These are phyloP conservation scores for Globisporangium recalcitrans DNA, from an alignment of 352 stramenopile species.

Conservation along the genomic window DNA sequence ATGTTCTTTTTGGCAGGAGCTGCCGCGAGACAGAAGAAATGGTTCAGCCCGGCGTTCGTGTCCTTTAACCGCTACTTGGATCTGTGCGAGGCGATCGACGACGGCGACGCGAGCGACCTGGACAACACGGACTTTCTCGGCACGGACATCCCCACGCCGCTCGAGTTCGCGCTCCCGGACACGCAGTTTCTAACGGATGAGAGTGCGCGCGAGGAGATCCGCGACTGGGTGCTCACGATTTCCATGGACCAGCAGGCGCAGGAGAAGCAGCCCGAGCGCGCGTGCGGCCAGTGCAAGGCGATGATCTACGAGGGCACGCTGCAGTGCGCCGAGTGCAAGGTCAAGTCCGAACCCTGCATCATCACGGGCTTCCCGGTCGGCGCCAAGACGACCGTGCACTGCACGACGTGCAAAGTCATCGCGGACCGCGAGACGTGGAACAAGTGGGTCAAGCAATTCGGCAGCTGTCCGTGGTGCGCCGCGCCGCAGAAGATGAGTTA, in stretches of 20 bases:
- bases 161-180: conserved; percentile 71
- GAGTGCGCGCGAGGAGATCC: conserved; percentile 88
- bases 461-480: conserved; percentile 73
- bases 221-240: conserved; percentile 93
- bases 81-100: conserved; percentile 92
- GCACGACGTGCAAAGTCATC: conserved; percentile 84
- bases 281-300: conserved; percentile 69
- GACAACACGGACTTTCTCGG: conserved; percentile 94
- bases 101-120: conserved; percentile 73
- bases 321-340: conserved; percentile 76
- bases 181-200: conserved; percentile 79
- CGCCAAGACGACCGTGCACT: conserved; percentile 86
- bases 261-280: conserved; percentile 79
- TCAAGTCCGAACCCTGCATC: conserved; percentile 78
- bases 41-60: conserved; percentile 91
- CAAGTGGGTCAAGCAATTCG: conserved; percentile 87
- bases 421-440: conserved; percentile 85
- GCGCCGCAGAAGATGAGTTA: conserved; percentile 86
- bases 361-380: conserved; percentile 89
- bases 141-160: conserved; percentile 87
- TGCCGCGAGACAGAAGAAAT: conserved; percentile 80
- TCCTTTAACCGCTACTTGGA: conserved; percentile 95
- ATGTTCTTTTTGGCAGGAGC: conserved; percentile 90
- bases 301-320: conserved; percentile 87
- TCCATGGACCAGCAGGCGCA: conserved; percentile 95